phyloP scores from a whole-genome alignment of 176 grass and related monocot species.

The Oryza punctata region DNA sequence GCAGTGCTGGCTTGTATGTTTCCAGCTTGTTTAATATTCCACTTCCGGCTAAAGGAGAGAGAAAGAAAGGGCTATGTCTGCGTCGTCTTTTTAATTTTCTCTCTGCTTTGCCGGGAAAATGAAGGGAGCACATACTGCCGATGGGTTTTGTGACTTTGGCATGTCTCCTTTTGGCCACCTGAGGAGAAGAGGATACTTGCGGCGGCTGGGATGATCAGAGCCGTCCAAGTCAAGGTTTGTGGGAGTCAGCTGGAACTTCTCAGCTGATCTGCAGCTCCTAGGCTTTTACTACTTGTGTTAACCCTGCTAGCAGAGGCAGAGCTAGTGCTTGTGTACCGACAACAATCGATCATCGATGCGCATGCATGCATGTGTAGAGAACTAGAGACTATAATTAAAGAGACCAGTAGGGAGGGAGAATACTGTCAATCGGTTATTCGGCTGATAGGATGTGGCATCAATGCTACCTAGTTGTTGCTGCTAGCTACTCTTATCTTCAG shows the following conservation, averaged over 20 bases:
- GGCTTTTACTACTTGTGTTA: not conserved
- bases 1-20: constrained; percentile 36
- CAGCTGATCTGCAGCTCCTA: not conserved
- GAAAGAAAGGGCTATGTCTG: not conserved
- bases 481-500: constrained; percentile 7
- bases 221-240: constrained; percentile 19
- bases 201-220: constrained; percentile 14
- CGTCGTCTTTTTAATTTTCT: not conserved
- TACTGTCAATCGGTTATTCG: not conserved
- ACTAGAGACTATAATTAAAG: too few relatives aligned
- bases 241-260: constrained; percentile 26
- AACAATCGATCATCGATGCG: not conserved
- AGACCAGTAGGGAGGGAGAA: not conserved
- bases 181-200: constrained; percentile 20
- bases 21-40: constrained; percentile 56
- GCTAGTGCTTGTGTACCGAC: not conserved
- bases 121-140: constrained; percentile 11
- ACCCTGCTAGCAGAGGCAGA: not conserved
- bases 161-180: not conserved
- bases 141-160: not conserved
- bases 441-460: constrained; percentile 27
- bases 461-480: not conserved
- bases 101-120: not conserved
- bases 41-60: constrained; percentile 40
- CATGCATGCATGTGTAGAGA: not conserved